A percentile compares a stretch with the other conserved stretches of the same genome.
Evolutionary conservation across 2,329 filamentous ascomycete species (phyloP).

Genomic region (Neofusicoccum laricinum): DNA sequence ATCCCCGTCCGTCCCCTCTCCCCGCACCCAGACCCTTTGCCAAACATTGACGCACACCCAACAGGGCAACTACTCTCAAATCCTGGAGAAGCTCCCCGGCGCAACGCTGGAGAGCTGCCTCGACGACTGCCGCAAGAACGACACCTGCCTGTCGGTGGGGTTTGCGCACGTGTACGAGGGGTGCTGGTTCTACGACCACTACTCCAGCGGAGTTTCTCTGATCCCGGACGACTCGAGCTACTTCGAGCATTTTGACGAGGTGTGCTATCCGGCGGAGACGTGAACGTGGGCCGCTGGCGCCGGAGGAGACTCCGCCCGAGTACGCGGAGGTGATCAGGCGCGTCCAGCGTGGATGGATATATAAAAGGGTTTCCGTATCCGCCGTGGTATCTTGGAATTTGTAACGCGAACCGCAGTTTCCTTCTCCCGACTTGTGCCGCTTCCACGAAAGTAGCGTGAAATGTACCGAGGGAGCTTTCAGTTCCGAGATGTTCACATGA

Average conservation of each 20-base stretch:
- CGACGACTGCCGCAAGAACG: background rate
- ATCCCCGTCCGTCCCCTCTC: background rate
- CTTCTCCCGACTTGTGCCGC: no score
- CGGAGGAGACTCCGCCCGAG: no score
- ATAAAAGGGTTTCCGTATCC: no score
- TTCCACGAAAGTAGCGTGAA: no score
- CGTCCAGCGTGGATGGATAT: no score
- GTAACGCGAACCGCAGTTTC: no score
- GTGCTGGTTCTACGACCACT: background rate
- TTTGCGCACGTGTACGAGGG: background rate
- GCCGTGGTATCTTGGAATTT: no score
- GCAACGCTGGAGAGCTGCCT: background rate
- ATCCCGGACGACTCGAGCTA: background rate
- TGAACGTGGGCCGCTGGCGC: no score
- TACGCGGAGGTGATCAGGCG: no score
- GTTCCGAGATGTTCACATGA: no score
- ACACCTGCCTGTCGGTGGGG: background rate
- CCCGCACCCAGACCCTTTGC: background rate
- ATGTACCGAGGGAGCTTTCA: no score
- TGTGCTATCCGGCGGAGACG: background rate
- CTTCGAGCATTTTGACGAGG: background rate
- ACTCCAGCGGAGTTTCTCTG: background rate
- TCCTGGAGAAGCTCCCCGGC: background rate
- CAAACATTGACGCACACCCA: background rate
- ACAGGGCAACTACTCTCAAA: background rate